Evolutionary conservation across 495 filamentous ascomycete species (phyloP), one percentile per base, ranked within the genome.

Genomic region (Aspergillus wentii): DNA sequence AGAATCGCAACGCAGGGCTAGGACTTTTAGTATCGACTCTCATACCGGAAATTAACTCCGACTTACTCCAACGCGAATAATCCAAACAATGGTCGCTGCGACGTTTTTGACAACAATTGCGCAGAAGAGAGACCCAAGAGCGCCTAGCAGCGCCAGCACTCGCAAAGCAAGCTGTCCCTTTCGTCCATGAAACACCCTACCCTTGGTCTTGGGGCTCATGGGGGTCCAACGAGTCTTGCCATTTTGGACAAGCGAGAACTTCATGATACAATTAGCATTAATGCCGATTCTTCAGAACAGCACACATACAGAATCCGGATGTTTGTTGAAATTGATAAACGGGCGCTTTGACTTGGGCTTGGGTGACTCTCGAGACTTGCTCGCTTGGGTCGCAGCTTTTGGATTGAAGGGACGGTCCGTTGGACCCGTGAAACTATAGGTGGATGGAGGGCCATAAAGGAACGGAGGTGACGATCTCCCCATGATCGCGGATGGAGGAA

Each of bases 381-480:
- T 88, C 40, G 85, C 82, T 56, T 84, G 72, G 7, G 87, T 86
- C 22, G 83, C 77, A 38, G 82, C 82, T 52, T 87, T 92, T 10
- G 89, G 89, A 51, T 95, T 85, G 64, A 92, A 95, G 1, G 57
- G 52, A 6, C 61, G 67, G 22, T 83, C 69, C 22, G 66, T 72
- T 15, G 69, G 72, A 36, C 71, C 71, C 43, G 57, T 46, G 51
- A 74, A 71, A 35, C 55, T 62, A 39, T 71, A 68, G 30, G 45
- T 72, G 54, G 56, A 61, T 36, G 66, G 72, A 41, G 46, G 56
- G 50, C 81, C 76, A 63, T 94, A 94, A 62, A 94, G 68, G 69
- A 83, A 94, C 37, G 88, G 88, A 66, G 74, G 80, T 36, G 74
- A 66, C 28, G 58, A 60, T 46, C 65, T 76, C 48, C 72, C 75